Conservation (phyloP, 345 rosid species). For the Gossypium turneri region DNA sequence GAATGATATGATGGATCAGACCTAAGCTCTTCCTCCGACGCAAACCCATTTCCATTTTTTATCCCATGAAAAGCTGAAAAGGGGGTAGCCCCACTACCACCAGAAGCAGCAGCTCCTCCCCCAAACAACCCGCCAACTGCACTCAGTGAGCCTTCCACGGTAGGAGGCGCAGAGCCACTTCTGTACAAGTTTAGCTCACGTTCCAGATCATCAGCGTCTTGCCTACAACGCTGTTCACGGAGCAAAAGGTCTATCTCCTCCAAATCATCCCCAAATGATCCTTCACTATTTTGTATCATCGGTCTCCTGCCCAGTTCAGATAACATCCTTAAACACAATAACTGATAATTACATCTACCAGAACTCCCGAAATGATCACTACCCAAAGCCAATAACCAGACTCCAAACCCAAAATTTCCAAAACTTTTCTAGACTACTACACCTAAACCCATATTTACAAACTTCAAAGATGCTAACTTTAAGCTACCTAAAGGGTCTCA, state of each 20-base stretch:
- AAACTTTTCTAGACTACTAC: conserved; percentile 23
- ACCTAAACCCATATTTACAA: conserved; percentile 31
- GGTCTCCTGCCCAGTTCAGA: conserved; percentile 60
- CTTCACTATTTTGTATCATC: conserved; percentile 61
- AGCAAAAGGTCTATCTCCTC: conserved; percentile 67
- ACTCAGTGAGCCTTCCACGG: conserved; percentile 62
- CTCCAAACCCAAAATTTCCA: conserved; percentile 19
- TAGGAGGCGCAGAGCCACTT: conserved; percentile 81
- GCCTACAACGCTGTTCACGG: conserved; percentile 46
- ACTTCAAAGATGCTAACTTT: conserved; percentile 22
- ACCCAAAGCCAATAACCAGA: conserved; percentile 26
- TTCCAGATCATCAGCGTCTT: conserved; percentile 56
- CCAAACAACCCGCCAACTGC: conserved; percentile 57
- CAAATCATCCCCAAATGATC: conserved; percentile 66
- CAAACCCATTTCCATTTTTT: conserved; percentile 42
- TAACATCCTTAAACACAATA: conserved; percentile 41
- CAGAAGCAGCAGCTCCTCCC: conserved; percentile 28
- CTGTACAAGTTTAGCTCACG: conserved; percentile 59
- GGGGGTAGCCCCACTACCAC: conserved; percentile 17
- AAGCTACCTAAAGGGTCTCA: conserved; percentile 28
- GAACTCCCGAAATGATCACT: conserved; percentile 9
- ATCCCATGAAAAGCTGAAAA: conserved; percentile 43
- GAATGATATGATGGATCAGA: conserved; percentile 69
- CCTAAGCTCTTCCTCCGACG: conserved; percentile 67
- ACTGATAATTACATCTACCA: not conserved